Evolutionary conservation across 148 eudicot genomes (phyloP), one percentile per base, ranked within the genome.

Genomic region (Polygonum aviculare): DNA sequence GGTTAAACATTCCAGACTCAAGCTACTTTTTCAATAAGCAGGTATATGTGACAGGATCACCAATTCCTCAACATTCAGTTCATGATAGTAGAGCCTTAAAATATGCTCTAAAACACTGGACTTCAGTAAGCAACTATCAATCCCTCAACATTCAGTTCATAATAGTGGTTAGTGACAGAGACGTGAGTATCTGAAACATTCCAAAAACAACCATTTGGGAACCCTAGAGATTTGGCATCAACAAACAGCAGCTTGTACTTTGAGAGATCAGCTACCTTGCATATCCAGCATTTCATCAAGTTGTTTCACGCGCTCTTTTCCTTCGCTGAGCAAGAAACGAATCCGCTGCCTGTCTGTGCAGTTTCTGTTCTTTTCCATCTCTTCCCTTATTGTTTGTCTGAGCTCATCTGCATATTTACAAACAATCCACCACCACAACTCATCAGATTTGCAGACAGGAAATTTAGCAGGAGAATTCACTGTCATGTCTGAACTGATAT

Each of bases 281-380:
- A 94, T 94, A 80, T 94, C 98, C n/a, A 94, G 95, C 89, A 90
- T 94, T 86, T 91, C 95, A 77, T 86, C 87, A 75, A 94, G 78
- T 33, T 82, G 80, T 81, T 92, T 92, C 74, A 92, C 76, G 84
- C 88, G 88, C 77, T 84, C 89, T 22, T 78, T 51, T 76, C 91
- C 98, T 78, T 94, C 95, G 52, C 97, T 89, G 19, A 94, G 54
- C 76, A 94, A 84, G 82, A 79, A 94, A 36, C 91, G 89, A 47
- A 92, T 87, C 88, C 84, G 84, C 83, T 89, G 98, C 79, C 83
- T 94, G 84, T 92, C 98, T 21, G 54, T 79, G 84, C 95, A 94
- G n/a, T 78, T 81, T 78, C 87, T 82, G 76, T 94, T 87, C 51
- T 78, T 84, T 75, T 92, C 98, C 80, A 92, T 85, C 81, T 94